Evolutionary conservation across 805 yeast genomes (phyloP).

Genomic region (Candida maltosa): DNA sequence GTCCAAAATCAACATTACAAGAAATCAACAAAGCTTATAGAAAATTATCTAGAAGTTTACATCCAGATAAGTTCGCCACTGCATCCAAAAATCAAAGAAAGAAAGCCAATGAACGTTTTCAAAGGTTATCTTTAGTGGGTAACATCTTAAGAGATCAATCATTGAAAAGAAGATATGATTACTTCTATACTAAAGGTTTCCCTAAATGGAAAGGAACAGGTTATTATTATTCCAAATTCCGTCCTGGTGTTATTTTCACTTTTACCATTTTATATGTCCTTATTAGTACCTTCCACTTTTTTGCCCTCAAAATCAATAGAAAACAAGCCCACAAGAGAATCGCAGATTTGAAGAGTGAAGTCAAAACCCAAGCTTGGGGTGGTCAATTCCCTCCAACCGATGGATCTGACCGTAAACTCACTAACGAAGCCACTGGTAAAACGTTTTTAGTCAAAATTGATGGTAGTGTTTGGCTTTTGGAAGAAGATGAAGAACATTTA

Average conservation of each 20-base stretch:
- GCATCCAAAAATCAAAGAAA: slow-evolving; percentile 28
- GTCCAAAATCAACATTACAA: slow-evolving; percentile 44
- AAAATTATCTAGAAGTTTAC: slow-evolving; percentile 65
- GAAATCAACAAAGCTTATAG: slow-evolving; percentile 67
- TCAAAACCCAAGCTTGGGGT: slow-evolving; percentile 57
- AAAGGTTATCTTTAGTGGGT: slow-evolving; percentile 73
- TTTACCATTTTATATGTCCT: slow-evolving; percentile 48
- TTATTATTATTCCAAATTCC: slow-evolving; percentile 61
- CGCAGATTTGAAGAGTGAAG: slow-evolving; percentile 45
- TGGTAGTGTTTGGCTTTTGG: slow-evolving; percentile 52
- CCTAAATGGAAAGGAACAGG: slow-evolving; percentile 76
- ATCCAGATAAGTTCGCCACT: slow-evolving; percentile 71
- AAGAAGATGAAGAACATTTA: slow-evolving; percentile 29
- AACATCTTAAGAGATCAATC: slow-evolving; percentile 60
- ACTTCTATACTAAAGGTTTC: slow-evolving; percentile 77
- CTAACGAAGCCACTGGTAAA: slow-evolving; percentile 42
- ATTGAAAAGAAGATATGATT: slow-evolving; percentile 73
- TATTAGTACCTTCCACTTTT: slow-evolving; percentile 56
- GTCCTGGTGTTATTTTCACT: slow-evolving; percentile 60
- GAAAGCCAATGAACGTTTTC: slow-evolving; percentile 65
- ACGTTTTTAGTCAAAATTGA: slow-evolving; percentile 54
- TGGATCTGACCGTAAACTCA: slow-evolving; percentile 44
- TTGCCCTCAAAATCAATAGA: slow-evolving; percentile 51
- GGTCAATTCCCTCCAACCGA: slow-evolving; percentile 47
- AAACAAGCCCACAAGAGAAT: slow-evolving; percentile 57